Conservation (phyloP, 495 filamentous ascomycete species). For the Neurospora tetraspora region DNA sequence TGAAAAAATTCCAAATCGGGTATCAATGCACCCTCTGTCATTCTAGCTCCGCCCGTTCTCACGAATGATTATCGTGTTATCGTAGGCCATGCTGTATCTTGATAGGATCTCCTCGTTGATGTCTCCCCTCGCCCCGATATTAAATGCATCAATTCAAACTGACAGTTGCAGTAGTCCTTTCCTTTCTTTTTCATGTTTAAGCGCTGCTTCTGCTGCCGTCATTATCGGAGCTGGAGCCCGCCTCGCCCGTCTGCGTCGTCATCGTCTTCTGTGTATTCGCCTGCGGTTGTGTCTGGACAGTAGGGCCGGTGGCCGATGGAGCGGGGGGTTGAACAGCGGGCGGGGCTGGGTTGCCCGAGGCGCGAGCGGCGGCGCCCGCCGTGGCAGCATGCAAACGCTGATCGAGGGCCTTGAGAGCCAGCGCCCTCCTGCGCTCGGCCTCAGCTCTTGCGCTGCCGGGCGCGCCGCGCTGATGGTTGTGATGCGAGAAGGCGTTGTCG, state of each 20-base stretch:
- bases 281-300: conserved; percentile 40
- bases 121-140: neutral
- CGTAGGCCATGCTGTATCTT: neutral
- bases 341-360: conserved; percentile 24
- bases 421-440: conserved; percentile 77
- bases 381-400: conserved; percentile 81
- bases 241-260: conserved; percentile 42
- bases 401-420: conserved; percentile 86
- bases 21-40: neutral
- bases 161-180: neutral
- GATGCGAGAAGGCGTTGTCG: conserved; percentile 14
- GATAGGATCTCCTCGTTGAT: neutral
- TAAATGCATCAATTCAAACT: neutral
- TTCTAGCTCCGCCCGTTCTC: neutral
- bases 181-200: neutral
- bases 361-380: conserved; percentile 33
- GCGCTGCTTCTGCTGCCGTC: conserved; percentile 31
- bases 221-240: conserved; percentile 56
- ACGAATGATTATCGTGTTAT: neutral
- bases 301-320: conserved; percentile 32
- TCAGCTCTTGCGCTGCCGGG: conserved; percentile 75
- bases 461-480: conserved; percentile 44
- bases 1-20: neutral
- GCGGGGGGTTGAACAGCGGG: conserved; percentile 28
- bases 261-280: conserved; percentile 37